These are phyloP conservation scores for Amanita pseudoporphyria DNA, from an alignment of 768 basidiomycete species.

Conservation along the genomic window DNA sequence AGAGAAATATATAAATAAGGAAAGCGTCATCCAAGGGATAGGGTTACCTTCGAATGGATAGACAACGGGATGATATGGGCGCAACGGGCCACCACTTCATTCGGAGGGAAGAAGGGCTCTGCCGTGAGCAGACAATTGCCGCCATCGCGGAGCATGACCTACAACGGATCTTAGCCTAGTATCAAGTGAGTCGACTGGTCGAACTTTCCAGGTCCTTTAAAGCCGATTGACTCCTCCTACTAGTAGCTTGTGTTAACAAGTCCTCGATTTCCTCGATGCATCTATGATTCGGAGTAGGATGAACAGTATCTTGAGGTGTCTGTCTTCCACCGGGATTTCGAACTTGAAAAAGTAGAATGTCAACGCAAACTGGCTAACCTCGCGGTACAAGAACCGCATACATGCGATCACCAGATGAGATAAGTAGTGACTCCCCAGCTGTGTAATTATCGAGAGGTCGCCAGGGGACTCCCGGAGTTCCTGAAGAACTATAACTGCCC, in stretches of 20 bases:
- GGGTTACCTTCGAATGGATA: background rate
- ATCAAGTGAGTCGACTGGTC: background rate
- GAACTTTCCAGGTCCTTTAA: slow-evolving; percentile 11
- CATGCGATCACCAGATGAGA: slow-evolving; percentile 7
- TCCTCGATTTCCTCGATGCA: slow-evolving; percentile 8
- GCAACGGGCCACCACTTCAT: slow-evolving; percentile 2
- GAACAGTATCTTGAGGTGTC: slow-evolving; percentile 9
- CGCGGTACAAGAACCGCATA: slow-evolving; percentile 4
- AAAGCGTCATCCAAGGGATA: too few relatives aligned
- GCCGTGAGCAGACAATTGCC: too few relatives aligned
- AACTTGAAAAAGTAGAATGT: slow-evolving; percentile 4
- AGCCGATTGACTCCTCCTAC: slow-evolving; percentile 8
- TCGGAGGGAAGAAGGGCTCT: too few relatives aligned
- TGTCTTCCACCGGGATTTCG: slow-evolving; percentile 9
- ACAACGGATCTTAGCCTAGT: background rate
- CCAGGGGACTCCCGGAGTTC: background rate
- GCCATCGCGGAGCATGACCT: background rate
- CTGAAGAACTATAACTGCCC: slow-evolving; percentile 1
- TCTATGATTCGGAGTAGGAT: slow-evolving; percentile 8
- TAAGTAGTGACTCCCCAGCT: slow-evolving; percentile 5
- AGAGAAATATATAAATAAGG: too few relatives aligned
- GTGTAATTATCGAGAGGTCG: slow-evolving; percentile 1
- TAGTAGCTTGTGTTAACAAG: slow-evolving; percentile 9
- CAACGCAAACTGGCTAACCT: background rate
- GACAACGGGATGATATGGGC: too few relatives aligned